Base-by-base conservation (phyloP, 345 rosid species). In the Fremontodendron californicum region DNA sequence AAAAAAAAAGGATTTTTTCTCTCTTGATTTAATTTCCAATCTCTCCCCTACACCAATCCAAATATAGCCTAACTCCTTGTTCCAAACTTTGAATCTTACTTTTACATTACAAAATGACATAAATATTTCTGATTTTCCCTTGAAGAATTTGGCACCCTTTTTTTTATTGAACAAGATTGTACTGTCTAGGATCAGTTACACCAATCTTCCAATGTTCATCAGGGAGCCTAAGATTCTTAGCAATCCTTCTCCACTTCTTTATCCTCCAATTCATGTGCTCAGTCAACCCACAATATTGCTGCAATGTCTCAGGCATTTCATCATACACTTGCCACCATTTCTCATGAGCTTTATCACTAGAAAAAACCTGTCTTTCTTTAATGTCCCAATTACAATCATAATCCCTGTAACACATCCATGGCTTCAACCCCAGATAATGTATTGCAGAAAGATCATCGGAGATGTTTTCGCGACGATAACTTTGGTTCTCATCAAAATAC, bases 381-480 rank as follows among this genome's bases (percentile, higher is more conserved):
- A 33, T 77, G 75, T 93, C 98, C 98, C 99, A 93, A 5, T 96
- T 96, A 40, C 99, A 96, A 55, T 93, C 99, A 33, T 93, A 96
- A 63, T 96, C 99, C 73, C 82, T 83, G 42, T 92, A 96, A 78
- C 99, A 96, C 82, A 82, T 79, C 99, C 99, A 96, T 42, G 99
- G 99, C 87, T 96, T 96, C 69, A 82, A 37, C 19, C 99, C 99
- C 66, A 96, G 63, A 65, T 87, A 93, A 73, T 93, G 99, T 3
- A 96, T 69, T 1, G 90, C 83, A 25, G 81, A 87, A 40, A 83
- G 12, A 60, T 67, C 48, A 0, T 84, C 66, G 75, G 18, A 18
- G 31, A 9, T 7, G 21, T 0, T 11, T 79, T 63, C 33, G 4
- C 42, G 25, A 52, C 15, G 55, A 15, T 12, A 0, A 15, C 46